Percentiles rank a stretch among this genome's conserved stretches.
phyloP scores from a whole-genome alignment of 331 rosid genomes.

The Saraca asoca region DNA sequence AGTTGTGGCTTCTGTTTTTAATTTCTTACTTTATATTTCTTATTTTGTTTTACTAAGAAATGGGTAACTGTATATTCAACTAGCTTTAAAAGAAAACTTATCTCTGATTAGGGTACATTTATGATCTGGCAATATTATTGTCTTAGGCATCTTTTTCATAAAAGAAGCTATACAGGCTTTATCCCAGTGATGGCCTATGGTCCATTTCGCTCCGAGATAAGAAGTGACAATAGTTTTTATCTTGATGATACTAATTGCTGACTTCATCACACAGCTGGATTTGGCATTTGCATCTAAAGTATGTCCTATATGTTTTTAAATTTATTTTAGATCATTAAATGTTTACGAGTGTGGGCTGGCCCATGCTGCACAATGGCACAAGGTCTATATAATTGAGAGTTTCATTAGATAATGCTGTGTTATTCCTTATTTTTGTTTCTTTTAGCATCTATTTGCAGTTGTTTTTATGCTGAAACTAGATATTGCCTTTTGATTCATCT shows the following conservation, averaged over 20 bases:
- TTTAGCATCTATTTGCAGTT: not conserved
- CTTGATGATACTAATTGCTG: conserved; percentile 3
- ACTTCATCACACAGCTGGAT: conserved; percentile 6
- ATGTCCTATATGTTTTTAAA: not conserved
- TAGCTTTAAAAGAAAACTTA: not conserved
- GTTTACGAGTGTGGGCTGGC: not conserved
- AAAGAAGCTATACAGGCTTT: too few relatives aligned
- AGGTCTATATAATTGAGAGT: conserved; percentile 22
- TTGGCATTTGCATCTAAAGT: conserved; percentile 17
- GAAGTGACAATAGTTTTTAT: not conserved
- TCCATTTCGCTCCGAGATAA: conserved; percentile 14
- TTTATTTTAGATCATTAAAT: conserved; percentile 1
- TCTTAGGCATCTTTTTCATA: not conserved
- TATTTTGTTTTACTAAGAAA: too few relatives aligned
- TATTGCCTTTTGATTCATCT: conserved; percentile 24
- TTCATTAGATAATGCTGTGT: not conserved
- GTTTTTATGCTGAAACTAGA: conserved; percentile 15
- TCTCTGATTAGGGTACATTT: not conserved
- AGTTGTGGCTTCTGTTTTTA: not conserved
- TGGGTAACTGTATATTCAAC: too few relatives aligned
- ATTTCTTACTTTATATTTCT: not conserved
- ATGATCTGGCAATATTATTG: conserved; percentile 6
- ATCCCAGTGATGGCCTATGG: not conserved
- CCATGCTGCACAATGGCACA: not conserved
- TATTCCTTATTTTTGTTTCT: not conserved